phyloP scores from a whole-genome alignment of 2,329 filamentous ascomycete genomes.

The Penicillium vulpinum region DNA sequence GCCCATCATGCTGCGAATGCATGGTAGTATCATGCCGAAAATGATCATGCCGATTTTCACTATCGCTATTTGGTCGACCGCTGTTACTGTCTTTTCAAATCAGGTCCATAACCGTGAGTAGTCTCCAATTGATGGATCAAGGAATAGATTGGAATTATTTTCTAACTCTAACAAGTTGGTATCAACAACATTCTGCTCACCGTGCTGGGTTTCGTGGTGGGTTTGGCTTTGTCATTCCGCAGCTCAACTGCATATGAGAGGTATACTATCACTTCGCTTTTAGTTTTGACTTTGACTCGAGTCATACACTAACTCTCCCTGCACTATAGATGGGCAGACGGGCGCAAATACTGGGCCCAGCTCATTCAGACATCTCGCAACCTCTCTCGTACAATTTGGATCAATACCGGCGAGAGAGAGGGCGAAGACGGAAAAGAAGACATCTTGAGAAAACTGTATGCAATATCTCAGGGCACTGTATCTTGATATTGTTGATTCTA shows the following conservation, averaged over 20 bases:
- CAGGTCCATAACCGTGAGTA: slow-evolving; percentile 45
- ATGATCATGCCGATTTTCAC: slow-evolving; percentile 69
- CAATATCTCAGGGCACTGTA: not conserved
- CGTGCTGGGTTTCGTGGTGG: slow-evolving; percentile 78
- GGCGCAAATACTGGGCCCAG: slow-evolving; percentile 63
- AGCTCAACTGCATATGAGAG: slow-evolving; percentile 76
- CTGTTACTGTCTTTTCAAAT: slow-evolving; percentile 60
- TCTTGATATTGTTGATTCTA: not conserved
- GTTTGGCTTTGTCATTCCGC: slow-evolving; percentile 74
- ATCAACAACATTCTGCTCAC: slow-evolving; percentile 71
- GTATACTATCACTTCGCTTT: slow-evolving; percentile 21
- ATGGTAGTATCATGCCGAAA: slow-evolving; percentile 72
- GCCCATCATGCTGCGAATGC: slow-evolving; percentile 72
- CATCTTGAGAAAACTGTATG: slow-evolving; percentile 65
- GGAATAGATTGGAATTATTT: not conserved
- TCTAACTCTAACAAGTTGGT: slow-evolving; percentile 40
- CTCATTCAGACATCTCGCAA: slow-evolving; percentile 58
- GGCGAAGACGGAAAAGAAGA: slow-evolving; percentile 63
- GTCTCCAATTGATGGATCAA: not conserved
- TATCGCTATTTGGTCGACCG: slow-evolving; percentile 64
- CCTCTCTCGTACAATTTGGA: slow-evolving; percentile 73
- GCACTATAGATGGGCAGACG: slow-evolving; percentile 55
- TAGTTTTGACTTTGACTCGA: not conserved
- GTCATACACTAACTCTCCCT: not conserved
- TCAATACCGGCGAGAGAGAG: slow-evolving; percentile 66